These are phyloP conservation scores for Diaporthe caulivora DNA, from an alignment of 2,329 filamentous ascomycete species.

Conservation along the genomic window DNA sequence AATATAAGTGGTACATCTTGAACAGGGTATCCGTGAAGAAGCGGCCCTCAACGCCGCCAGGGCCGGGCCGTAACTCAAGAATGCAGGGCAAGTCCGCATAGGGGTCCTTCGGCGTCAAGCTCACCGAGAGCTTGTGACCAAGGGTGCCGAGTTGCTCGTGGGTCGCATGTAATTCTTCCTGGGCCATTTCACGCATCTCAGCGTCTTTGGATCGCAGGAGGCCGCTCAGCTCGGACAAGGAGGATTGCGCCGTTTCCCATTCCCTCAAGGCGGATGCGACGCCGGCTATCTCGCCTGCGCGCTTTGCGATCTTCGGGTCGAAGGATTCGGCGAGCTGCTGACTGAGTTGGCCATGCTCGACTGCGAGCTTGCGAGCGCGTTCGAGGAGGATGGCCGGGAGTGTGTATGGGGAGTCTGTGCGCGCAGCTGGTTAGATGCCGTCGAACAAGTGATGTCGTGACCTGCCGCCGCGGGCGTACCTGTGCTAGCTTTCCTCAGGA, in stretches of 20 bases:
- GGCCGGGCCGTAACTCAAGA: constrained; percentile 91
- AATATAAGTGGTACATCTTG: constrained; percentile 90
- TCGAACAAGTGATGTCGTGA: not conserved
- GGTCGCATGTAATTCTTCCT: constrained; percentile 83
- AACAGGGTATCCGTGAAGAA: constrained; percentile 90
- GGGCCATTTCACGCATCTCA: constrained; percentile 82
- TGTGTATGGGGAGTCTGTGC: constrained; percentile 37
- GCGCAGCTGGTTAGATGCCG: constrained; percentile 32
- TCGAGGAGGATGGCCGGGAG: constrained; percentile 69
- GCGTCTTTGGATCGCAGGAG: constrained; percentile 66
- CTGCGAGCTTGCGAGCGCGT: constrained; percentile 68
- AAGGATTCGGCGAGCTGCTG: constrained; percentile 65
- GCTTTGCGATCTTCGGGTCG: constrained; percentile 68
- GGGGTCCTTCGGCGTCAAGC: constrained; percentile 87
- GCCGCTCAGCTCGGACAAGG: constrained; percentile 65
- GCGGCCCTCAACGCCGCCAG: constrained; percentile 90
- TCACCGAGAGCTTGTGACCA: constrained; percentile 76
- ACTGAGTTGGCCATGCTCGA: constrained; percentile 69
- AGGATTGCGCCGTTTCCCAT: constrained; percentile 67
- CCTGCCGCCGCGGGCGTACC: constrained; percentile 49
- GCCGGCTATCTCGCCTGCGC: constrained; percentile 70
- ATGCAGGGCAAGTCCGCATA: constrained; percentile 92
- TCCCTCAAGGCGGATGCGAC: constrained; percentile 69
- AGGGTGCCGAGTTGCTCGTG: constrained; percentile 71
- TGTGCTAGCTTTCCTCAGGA: constrained; percentile 59